Percentiles rank a stretch among this genome's conserved stretches.
phyloP scores from a whole-genome alignment of 257 asterid species.

The Ajuga chamaepitys region DNA sequence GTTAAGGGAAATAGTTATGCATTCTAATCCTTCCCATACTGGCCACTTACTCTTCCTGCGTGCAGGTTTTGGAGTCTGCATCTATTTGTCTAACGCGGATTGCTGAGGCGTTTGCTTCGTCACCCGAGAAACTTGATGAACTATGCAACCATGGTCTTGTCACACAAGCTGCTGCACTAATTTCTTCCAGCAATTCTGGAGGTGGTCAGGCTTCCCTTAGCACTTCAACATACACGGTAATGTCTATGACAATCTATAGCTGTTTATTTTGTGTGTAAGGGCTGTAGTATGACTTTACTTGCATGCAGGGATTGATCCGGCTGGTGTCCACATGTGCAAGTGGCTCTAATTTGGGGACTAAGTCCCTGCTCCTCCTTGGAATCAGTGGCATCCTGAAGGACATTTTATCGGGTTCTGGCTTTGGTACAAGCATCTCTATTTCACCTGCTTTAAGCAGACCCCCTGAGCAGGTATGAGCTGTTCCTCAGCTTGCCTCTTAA shows the following conservation, averaged over 20 bases:
- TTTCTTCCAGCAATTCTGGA: constrained; percentile 79
- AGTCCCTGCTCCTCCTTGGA: constrained; percentile 80
- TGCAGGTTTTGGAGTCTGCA: constrained; percentile 90
- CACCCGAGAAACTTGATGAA: constrained; percentile 89
- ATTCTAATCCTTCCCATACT: not conserved
- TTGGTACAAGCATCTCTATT: constrained; percentile 69
- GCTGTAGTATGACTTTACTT: constrained; percentile 22
- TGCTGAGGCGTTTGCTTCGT: constrained; percentile 96
- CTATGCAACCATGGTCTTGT: constrained; percentile 96
- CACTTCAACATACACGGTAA: constrained; percentile 88
- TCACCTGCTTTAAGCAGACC: constrained; percentile 95
- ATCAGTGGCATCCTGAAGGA: constrained; percentile 93
- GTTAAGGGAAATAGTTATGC: not conserved
- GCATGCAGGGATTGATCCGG: constrained; percentile 82
- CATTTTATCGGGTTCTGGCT: constrained; percentile 82
- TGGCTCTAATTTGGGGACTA: constrained; percentile 88
- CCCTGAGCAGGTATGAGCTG: constrained; percentile 75
- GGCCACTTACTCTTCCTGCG: constrained; percentile 2
- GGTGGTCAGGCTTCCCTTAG: constrained; percentile 95
- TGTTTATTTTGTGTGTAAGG: constrained; percentile 8
- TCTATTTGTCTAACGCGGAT: constrained; percentile 95
- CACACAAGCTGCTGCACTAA: constrained; percentile 82
- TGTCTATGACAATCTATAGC: constrained; percentile 4
- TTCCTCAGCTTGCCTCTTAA: constrained; percentile 4
- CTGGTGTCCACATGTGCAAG: constrained; percentile 90